Evolutionary conservation across 1,284 basidiomycete genomes (phyloP).

Genomic region (Ustilago shanxiensis): DNA sequence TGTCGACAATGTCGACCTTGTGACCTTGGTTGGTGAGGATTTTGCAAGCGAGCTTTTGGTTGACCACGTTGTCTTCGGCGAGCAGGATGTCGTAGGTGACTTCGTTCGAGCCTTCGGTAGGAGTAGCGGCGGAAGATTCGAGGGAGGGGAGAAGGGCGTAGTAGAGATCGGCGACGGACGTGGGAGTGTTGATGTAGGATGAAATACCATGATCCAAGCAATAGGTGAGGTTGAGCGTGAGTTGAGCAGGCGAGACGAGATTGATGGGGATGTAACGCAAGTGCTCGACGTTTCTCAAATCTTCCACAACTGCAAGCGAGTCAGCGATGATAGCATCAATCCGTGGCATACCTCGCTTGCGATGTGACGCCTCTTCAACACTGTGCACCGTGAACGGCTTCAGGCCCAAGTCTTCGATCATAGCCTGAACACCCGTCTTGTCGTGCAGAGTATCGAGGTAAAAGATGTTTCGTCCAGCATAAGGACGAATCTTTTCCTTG

Average conservation of each 20-base stretch:
- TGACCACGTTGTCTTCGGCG: slow-evolving; percentile 97
- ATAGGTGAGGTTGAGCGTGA: slow-evolving; percentile 71
- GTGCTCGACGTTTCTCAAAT: slow-evolving; percentile 90
- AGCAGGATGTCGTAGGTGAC: slow-evolving; percentile 92
- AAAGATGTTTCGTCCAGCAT: slow-evolving; percentile 74
- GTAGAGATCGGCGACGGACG: slow-evolving; percentile 87
- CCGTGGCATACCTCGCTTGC: slow-evolving; percentile 84
- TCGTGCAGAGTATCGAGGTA: slow-evolving; percentile 90
- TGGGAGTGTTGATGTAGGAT: slow-evolving; percentile 90
- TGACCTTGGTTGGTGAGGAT: slow-evolving; percentile 97
- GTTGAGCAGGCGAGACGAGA: slow-evolving; percentile 77
- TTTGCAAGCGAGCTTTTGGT: slow-evolving; percentile 96
- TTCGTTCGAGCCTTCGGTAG: slow-evolving; percentile 81
- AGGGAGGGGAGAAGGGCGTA: slow-evolving; percentile 93
- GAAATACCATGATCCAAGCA: slow-evolving; percentile 91
- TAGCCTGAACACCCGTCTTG: slow-evolving; percentile 80
- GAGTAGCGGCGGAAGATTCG: slow-evolving; percentile 89
- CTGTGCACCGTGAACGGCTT: slow-evolving; percentile 83
- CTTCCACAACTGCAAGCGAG: slow-evolving; percentile 85
- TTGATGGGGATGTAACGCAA: slow-evolving; percentile 96
- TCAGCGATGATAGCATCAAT: slow-evolving; percentile 97
- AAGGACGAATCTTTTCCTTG: slow-evolving; percentile 67
- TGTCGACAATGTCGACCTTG: slow-evolving; percentile 95
- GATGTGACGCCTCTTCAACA: slow-evolving; percentile 78
- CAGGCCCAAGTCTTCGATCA: slow-evolving; percentile 85